A percentile compares a stretch with the other conserved stretches of the same genome.
Conservation (phyloP, 306 rosid genomes). For the Acacia crassicarpa region DNA sequence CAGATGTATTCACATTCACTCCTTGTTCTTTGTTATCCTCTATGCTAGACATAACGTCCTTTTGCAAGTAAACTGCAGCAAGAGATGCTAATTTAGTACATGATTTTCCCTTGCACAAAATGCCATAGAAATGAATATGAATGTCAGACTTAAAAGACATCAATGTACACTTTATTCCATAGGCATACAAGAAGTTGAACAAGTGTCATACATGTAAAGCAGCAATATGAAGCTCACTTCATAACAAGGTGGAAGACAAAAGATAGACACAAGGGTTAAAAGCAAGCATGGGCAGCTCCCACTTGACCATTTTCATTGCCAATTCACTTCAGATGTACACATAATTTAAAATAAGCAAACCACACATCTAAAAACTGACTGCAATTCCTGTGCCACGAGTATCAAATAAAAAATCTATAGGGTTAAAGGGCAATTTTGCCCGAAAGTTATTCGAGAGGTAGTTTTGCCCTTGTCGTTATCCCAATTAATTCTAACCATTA, state of each 20-base stretch:
- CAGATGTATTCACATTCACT: slow-evolving; percentile 43
- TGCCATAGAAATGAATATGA: slow-evolving; percentile 9
- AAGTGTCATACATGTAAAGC: neutral
- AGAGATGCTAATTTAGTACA: slow-evolving; percentile 33
- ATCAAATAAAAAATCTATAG: neutral
- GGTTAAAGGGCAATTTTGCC: too few relatives aligned
- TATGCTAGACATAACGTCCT: slow-evolving; percentile 51
- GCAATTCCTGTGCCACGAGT: neutral
- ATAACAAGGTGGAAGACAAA: neutral
- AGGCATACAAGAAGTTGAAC: neutral
- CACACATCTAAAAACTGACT: neutral
- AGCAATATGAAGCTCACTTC: slow-evolving; percentile 6
- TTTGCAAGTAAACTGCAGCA: slow-evolving; percentile 37
- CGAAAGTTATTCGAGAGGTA: too few relatives aligned
- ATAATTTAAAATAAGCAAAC: neutral
- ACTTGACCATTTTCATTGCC: neutral
- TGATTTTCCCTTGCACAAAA: slow-evolving; percentile 16
- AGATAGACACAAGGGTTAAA: slow-evolving; percentile 7
- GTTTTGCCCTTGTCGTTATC: too few relatives aligned
- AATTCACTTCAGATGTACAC: neutral
- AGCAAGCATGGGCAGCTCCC: slow-evolving; percentile 7
- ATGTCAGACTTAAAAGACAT: slow-evolving; percentile 12
- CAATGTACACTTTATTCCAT: neutral
- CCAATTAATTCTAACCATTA: too few relatives aligned
- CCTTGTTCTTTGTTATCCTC: slow-evolving; percentile 60